Percentiles rank a stretch among this genome's conserved stretches.
These are phyloP conservation scores for Leccinum pachyderme DNA, from an alignment of 1,284 basidiomycete species.

Conservation along the genomic window DNA sequence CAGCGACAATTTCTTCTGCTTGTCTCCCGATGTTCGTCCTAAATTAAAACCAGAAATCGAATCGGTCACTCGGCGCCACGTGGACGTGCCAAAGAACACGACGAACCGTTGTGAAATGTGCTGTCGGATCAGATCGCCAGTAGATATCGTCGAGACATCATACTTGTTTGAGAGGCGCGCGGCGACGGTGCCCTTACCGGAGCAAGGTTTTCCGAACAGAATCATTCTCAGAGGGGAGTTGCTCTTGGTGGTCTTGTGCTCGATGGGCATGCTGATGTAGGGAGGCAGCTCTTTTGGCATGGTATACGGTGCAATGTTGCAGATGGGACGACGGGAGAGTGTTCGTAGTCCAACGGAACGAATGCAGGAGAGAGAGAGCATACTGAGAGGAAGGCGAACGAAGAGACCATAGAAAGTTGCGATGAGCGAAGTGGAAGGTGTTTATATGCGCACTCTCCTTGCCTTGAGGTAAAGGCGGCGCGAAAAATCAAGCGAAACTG, in stretches of 20 bases:
- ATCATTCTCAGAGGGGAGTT: constrained; percentile 57
- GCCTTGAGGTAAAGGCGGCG: constrained; percentile 21
- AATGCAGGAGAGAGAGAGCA: not conserved
- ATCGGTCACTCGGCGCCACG: not conserved
- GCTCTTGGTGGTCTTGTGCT: constrained; percentile 10
- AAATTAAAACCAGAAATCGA: not conserved
- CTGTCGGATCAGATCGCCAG: constrained; percentile 79
- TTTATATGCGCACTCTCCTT: constrained; percentile 11
- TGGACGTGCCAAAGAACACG: not conserved
- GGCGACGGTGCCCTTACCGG: constrained; percentile 78
- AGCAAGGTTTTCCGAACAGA: constrained; percentile 80
- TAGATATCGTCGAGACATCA: constrained; percentile 69
- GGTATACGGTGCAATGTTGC: constrained; percentile 19
- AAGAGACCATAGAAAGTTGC: not conserved
- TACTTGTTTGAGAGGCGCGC: constrained; percentile 69
- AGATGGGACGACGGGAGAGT: constrained; percentile 10
- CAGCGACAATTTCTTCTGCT: constrained; percentile 75
- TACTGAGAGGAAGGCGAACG: not conserved
- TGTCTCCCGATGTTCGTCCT: constrained; percentile 70
- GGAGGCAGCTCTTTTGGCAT: constrained; percentile 16
- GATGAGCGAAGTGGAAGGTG: not conserved
- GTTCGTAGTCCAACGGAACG: not conserved
- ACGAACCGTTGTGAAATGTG: constrained; percentile 65
- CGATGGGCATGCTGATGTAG: constrained; percentile 19
- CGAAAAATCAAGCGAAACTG: not conserved